Evolutionary conservation across 2,329 filamentous ascomycete species (phyloP).

Genomic region (Fusarium metavorans): DNA sequence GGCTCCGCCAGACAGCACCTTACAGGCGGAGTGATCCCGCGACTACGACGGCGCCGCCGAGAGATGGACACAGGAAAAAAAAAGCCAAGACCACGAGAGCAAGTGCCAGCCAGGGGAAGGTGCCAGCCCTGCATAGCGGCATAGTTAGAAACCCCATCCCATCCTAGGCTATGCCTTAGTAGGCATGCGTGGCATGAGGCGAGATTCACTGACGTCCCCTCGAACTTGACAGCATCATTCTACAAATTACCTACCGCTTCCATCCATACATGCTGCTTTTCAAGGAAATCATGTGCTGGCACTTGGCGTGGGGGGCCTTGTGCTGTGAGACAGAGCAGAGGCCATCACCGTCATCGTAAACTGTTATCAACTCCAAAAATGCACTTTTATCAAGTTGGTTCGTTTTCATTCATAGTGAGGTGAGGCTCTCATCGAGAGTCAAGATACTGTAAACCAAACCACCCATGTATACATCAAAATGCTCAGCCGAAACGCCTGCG

Average conservation of each 20-base stretch:
- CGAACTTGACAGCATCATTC: background rate
- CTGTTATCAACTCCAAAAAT: constrained; percentile 3
- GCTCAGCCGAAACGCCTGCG: constrained; percentile 32
- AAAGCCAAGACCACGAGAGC: background rate
- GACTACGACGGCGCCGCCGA: constrained; percentile 16
- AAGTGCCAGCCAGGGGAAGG: background rate
- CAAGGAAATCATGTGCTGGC: background rate
- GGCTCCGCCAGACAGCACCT: constrained; percentile 39
- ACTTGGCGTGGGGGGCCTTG: constrained; percentile 13
- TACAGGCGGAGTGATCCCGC: constrained; percentile 7
- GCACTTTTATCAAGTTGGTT: background rate
- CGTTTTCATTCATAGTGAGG: background rate
- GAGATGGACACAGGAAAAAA: background rate
- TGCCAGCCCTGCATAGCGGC: background rate
- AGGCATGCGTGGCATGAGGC: background rate
- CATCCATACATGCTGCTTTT: background rate
- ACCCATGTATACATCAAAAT: constrained; percentile 8
- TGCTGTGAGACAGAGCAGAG: background rate
- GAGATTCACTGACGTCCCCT: background rate
- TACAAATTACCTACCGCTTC: background rate
- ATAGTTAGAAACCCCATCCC: background rate
- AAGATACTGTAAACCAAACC: background rate
- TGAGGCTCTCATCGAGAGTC: constrained; percentile 4
- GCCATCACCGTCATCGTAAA: background rate
- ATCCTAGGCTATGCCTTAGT: background rate